Base-by-base conservation (phyloP, 176 grass and related monocot genomes). In the Oryza coarctata region DNA sequence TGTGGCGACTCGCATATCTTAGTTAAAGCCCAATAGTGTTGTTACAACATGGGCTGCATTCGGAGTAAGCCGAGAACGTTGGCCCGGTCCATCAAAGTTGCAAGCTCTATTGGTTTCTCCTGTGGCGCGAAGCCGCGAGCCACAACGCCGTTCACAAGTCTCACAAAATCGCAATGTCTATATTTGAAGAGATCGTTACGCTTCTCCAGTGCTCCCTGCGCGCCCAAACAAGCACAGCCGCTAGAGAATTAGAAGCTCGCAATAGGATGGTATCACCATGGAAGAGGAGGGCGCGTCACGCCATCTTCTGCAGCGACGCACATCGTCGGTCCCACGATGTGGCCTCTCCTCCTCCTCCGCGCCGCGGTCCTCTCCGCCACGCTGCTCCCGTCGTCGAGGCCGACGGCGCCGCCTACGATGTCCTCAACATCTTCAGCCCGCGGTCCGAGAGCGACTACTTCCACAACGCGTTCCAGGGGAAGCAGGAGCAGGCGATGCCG, bases 161-260 rank as follows among this genome's bases (percentile, higher is more conserved):
- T 68, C 86, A 73, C n/a, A n/a, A n/a, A 47, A 78, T 31, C 0
- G 5, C 38, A 4, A 6, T 79, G 44, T 27, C 86, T 88, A 88
- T 84, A 84, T 88, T 88, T 88, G 38, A 80, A 84, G 44, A 76
- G 81, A 47, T 25, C n/a, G 34, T 74, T 28, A 49, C 77, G 73
- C 68, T 57, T 65, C 61, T 74, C 86, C 44, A 22, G 40, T 67
- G 17, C 58, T 65, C 39, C 39, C 38, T 18, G 27, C 44, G 50
- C 22, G 33, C 22, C 80, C 80, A 88, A 84, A 61, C 61, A 74
- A 72, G 70, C 74, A 79, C 41, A 23, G 12, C 80, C 80, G 14
- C 74, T 63, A 31, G 74, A 79, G 47, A 79, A 84, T 61, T 67
- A 67, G 18, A 34, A 79, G 80, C 45, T 80, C 7, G 22, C 35